Evolutionary conservation across 2,329 filamentous ascomycete genomes (phyloP), one percentile per base, ranked within the genome.

Genomic region (Didymella segeticola): DNA sequence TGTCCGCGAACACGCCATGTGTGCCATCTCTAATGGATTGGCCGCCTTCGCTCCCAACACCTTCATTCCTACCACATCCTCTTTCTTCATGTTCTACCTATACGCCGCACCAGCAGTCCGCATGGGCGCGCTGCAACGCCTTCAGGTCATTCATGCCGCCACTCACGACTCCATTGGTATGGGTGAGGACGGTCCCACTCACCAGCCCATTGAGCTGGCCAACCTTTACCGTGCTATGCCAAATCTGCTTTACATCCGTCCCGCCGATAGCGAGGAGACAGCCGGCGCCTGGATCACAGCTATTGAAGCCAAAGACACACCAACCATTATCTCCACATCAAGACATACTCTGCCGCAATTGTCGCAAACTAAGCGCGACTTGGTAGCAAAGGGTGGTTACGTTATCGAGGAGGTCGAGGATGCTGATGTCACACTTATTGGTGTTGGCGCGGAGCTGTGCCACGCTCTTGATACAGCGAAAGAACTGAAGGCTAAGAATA

Each of bases 21-120:
- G 63, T n/a, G 64, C 70, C 4, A 66, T 75, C 9, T 66, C 69
- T 6, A 85, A 85, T 65, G 86, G 85, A 3, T 70, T 88, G 4
- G 84, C 85, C 0, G 85, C 85, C 1, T 87, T 78, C 54, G 60
- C 60, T 4, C 65, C 63, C 4, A 75, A 76, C 53, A 80, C 66
- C 10, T 64, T 67, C 37, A 56, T 67, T 14, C 67, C 64, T 9
- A 71, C 86, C 29, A 87, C 84, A 1, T 81, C 81, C 0, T 81
- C 79, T 6, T 87, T 87, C 73, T 86, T 86, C 75, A 86, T 87
- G 82, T 87, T 87, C 69, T 86, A 86, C 62, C 70, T 82, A 8
- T 82, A 83, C 55, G 83, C 83, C 19, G 84, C 84, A 0, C 80
- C 83, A 0, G 84, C 79, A 7, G 78, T 86, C 3, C 81, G 84